Percentiles rank a stretch among this genome's conserved stretches.
Conservation (phyloP, 2,329 filamentous ascomycete species). For the Aureobasidium leucospermi region DNA sequence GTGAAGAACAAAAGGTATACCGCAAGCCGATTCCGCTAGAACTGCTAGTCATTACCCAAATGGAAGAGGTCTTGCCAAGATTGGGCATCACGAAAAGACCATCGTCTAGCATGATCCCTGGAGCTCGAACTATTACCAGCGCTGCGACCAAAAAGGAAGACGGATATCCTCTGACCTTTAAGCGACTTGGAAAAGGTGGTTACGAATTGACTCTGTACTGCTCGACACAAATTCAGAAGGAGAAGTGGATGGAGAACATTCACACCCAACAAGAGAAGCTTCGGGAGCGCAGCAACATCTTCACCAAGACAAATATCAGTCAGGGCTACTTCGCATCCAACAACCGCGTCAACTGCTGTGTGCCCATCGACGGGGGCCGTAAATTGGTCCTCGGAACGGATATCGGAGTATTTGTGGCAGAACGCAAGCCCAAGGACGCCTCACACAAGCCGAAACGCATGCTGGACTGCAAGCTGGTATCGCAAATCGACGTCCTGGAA, state of each 20-base stretch:
- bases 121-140: conserved; percentile 44
- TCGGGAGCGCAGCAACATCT: conserved; percentile 65
- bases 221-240: conserved; percentile 73
- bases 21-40: conserved; percentile 92
- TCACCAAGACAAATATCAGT: conserved; percentile 61
- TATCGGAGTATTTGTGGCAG: conserved; percentile 83
- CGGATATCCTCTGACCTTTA: conserved; percentile 91
- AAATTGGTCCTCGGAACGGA: conserved; percentile 95
- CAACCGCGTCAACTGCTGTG: conserved; percentile 89
- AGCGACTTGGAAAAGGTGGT: conserved; percentile 88
- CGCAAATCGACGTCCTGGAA: conserved; percentile 92
- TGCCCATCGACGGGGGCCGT: conserved; percentile 88
- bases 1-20: conserved; percentile 91
- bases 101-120: conserved; percentile 73
- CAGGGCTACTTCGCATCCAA: conserved; percentile 85
- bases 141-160: conserved; percentile 52
- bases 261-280: conserved; percentile 83
- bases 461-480: conserved; percentile 78
- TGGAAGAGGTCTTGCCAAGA: conserved; percentile 89
- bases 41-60: conserved; percentile 85
- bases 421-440: conserved; percentile 79
- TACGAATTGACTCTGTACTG: conserved; percentile 90
- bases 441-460: conserved; percentile 68
- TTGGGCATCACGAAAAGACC: conserved; percentile 75
- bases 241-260: conserved; percentile 97